Percentiles rank a stretch among this genome's conserved stretches.
These are phyloP conservation scores for Umbellularia californica DNA, from an alignment of 164 flowering plant species.

Conservation along the genomic window DNA sequence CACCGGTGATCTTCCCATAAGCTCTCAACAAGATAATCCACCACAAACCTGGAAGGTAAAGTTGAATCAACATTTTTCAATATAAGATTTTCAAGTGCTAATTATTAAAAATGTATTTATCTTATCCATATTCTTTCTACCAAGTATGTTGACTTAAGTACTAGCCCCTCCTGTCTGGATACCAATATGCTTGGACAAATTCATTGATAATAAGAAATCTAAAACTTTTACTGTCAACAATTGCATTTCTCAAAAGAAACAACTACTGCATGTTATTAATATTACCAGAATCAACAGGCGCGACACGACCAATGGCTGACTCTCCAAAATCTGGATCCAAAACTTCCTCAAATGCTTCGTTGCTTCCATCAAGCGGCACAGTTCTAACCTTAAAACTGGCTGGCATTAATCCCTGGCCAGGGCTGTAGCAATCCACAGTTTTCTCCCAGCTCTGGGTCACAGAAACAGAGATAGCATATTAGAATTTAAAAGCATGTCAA, in stretches of 20 bases:
- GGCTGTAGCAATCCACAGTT: constrained; percentile 93
- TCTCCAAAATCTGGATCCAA: constrained; percentile 97
- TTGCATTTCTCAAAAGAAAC: too few species aligned
- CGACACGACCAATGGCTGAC: constrained; percentile 96
- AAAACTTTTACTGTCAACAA: too few species aligned
- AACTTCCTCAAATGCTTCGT: constrained; percentile 63
- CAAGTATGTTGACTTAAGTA: too few species aligned
- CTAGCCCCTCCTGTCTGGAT: too few species aligned
- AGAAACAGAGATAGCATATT: not conserved
- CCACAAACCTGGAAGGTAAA: constrained; percentile 66
- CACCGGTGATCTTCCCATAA: constrained; percentile 87
- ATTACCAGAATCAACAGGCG: constrained; percentile 95
- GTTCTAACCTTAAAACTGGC: constrained; percentile 90
- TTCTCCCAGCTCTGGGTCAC: constrained; percentile 86
- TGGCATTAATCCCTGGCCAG: constrained; percentile 97
- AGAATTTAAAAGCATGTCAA: not conserved
- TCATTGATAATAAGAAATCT: too few species aligned
- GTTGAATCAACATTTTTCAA: not conserved
- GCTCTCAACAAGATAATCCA: constrained; percentile 95
- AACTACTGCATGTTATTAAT: not conserved
- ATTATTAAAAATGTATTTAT: not conserved
- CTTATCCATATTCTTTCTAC: too few species aligned
- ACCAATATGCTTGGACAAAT: too few species aligned
- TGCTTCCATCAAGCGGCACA: constrained; percentile 69
- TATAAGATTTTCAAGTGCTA: not conserved